phyloP scores from a whole-genome alignment of 805 yeast genomes.

The Wickerhamomyces rabaulensis region DNA sequence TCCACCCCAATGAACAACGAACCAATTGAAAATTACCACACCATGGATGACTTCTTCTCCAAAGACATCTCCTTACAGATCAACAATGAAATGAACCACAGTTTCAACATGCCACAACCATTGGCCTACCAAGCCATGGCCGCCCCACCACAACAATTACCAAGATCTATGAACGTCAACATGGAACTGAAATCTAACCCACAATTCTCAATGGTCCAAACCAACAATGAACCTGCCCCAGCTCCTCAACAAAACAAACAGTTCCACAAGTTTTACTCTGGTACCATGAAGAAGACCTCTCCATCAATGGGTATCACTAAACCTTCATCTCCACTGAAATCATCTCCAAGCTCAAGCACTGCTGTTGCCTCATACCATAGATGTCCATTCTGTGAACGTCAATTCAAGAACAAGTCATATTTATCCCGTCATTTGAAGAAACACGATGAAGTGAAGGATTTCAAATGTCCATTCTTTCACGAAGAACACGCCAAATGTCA shows the following conservation, averaged over 20 bases:
- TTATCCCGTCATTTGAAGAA: conserved; percentile 79
- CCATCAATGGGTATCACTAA: neutral
- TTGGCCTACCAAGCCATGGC: neutral
- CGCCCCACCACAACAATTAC: neutral
- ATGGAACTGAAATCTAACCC: conserved; percentile 1
- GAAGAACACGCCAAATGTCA: conserved; percentile 36
- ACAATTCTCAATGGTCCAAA: conserved; percentile 1
- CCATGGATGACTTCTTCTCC: conserved; percentile 15
- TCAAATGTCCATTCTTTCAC: conserved; percentile 68
- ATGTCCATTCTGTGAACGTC: conserved; percentile 67
- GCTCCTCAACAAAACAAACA: conserved; percentile 6
- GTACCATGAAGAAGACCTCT: neutral
- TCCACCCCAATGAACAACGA: neutral
- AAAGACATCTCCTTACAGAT: conserved; percentile 18
- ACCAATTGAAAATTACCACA: neutral
- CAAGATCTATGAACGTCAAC: neutral
- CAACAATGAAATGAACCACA: conserved; percentile 8
- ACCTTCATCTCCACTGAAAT: conserved; percentile 3
- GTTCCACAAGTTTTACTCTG: conserved; percentile 19
- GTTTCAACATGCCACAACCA: neutral
- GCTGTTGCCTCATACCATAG: conserved; percentile 16
- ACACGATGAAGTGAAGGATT: conserved; percentile 72
- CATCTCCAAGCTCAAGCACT: conserved; percentile 5
- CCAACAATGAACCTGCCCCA: neutral
- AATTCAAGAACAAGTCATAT: conserved; percentile 73